phyloP scores from a whole-genome alignment of 352 stramenopile species.

The Phytophthora rubi region DNA sequence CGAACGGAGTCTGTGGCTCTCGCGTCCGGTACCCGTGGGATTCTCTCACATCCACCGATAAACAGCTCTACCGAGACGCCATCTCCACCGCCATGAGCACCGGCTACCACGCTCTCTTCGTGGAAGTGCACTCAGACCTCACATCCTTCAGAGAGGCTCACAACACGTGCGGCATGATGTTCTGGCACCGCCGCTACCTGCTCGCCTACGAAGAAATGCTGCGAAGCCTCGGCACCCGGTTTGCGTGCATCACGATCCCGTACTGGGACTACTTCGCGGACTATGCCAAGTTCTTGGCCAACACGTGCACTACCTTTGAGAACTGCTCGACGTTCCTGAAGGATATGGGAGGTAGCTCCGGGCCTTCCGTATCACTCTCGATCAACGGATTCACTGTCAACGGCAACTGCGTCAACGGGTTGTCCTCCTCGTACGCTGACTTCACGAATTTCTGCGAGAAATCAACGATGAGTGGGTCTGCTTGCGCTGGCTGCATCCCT shows the following conservation, averaged over 20 bases:
- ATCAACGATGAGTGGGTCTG: conserved; percentile 34
- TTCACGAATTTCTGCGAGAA: conserved; percentile 63
- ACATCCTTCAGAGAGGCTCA: conserved; percentile 48
- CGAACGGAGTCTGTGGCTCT: conserved; percentile 42
- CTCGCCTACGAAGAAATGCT: conserved; percentile 75
- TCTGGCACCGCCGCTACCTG: conserved; percentile 38
- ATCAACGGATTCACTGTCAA: conserved; percentile 33
- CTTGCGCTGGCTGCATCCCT: conserved; percentile 61
- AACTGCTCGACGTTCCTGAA: conserved; percentile 68
- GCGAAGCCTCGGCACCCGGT: conserved; percentile 60
- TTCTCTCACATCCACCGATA: conserved; percentile 46
- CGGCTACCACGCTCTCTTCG: conserved; percentile 63
- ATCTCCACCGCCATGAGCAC: conserved; percentile 56
- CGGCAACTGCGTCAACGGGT: conserved; percentile 38
- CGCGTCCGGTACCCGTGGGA: conserved; percentile 64
- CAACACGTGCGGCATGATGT: conserved; percentile 62
- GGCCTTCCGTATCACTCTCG: conserved; percentile 11
- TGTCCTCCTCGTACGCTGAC: conserved; percentile 34
- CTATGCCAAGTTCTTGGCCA: conserved; percentile 49
- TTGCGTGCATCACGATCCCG: conserved; percentile 72
- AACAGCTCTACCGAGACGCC: conserved; percentile 72
- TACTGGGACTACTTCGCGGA: conserved; percentile 85
- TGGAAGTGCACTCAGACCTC: conserved; percentile 57
- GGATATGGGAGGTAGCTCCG: conserved; percentile 65
- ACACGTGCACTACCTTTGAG: conserved; percentile 51